phyloP scores from a whole-genome alignment of 1,139 yeast species.

The Scheffersomyces quercinus region DNA sequence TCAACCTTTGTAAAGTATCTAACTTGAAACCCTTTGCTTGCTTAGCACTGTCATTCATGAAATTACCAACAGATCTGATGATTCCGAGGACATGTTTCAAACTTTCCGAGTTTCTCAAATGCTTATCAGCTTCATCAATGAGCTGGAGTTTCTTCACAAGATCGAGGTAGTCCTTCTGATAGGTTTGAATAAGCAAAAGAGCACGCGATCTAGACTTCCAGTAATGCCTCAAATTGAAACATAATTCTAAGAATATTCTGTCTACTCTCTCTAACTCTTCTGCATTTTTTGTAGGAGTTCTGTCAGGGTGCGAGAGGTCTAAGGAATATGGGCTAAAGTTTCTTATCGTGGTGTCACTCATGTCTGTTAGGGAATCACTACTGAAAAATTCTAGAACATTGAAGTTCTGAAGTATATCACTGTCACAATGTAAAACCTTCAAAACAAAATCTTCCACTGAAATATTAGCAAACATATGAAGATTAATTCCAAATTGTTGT shows the following conservation, averaged over 20 bases:
- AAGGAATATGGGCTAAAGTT: constrained; percentile 73
- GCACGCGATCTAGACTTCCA: constrained; percentile 90
- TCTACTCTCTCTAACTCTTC: constrained; percentile 77
- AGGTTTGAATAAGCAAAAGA: constrained; percentile 63
- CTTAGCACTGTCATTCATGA: constrained; percentile 83
- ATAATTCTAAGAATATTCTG: constrained; percentile 72
- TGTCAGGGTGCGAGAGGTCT: constrained; percentile 41
- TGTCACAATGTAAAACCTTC: constrained; percentile 71
- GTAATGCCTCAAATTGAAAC: constrained; percentile 74
- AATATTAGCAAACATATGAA: constrained; percentile 72
- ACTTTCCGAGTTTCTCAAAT: constrained; percentile 62
- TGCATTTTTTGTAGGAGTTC: constrained; percentile 58
- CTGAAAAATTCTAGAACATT: constrained; percentile 83
- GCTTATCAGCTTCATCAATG: constrained; percentile 66
- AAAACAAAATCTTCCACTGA: constrained; percentile 63
- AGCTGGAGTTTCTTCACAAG: constrained; percentile 60
- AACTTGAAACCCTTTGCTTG: constrained; percentile 84
- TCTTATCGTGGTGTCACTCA: constrained; percentile 65
- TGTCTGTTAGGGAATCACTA: constrained; percentile 68
- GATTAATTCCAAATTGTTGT: constrained; percentile 83
- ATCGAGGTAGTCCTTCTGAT: constrained; percentile 73
- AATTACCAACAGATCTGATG: constrained; percentile 85
- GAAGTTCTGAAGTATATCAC: constrained; percentile 62
- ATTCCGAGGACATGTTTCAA: constrained; percentile 70
- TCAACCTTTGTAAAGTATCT: constrained; percentile 78